Percentiles rank a stretch among this genome's conserved stretches.
phyloP scores from a whole-genome alignment of 805 yeast species.

The Tanozyma kutaoensis region DNA sequence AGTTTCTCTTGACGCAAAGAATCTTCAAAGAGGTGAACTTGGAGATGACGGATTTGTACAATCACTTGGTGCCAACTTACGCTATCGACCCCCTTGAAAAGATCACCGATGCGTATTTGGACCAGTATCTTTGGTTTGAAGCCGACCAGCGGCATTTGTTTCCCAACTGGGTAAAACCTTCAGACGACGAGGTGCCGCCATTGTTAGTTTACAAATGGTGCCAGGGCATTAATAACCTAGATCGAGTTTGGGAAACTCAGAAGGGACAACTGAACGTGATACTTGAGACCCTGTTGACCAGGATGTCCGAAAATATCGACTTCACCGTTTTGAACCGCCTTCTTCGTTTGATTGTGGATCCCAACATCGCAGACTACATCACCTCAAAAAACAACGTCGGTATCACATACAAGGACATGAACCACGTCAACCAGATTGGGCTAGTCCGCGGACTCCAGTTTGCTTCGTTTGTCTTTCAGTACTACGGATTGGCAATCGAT shows the following conservation, averaged over 20 bases:
- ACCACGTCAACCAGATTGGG: slow-evolving; percentile 82
- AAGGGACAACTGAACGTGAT: slow-evolving; percentile 72
- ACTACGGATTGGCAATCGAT: slow-evolving; percentile 79
- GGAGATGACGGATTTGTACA: slow-evolving; percentile 86
- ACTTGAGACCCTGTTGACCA: slow-evolving; percentile 62
- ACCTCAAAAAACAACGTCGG: slow-evolving; percentile 81
- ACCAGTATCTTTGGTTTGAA: slow-evolving; percentile 94
- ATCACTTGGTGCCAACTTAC: slow-evolving; percentile 74
- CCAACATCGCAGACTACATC: slow-evolving; percentile 88
- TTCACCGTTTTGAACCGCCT: slow-evolving; percentile 76
- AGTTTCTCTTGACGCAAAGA: slow-evolving; percentile 71
- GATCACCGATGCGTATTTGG: slow-evolving; percentile 90
- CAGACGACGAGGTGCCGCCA: slow-evolving; percentile 90
- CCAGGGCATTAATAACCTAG: slow-evolving; percentile 74
- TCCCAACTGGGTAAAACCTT: slow-evolving; percentile 95
- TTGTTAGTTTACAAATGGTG: slow-evolving; percentile 87
- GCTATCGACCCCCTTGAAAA: slow-evolving; percentile 86
- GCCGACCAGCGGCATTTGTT: slow-evolving; percentile 77
- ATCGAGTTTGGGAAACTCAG: slow-evolving; percentile 65
- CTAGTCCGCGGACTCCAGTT: slow-evolving; percentile 81
- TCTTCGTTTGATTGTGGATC: slow-evolving; percentile 69
- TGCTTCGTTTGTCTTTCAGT: slow-evolving; percentile 80
- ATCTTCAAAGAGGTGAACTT: slow-evolving; percentile 82
- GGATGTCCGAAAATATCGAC: slow-evolving; percentile 76
- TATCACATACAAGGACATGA: slow-evolving; percentile 87